These are phyloP conservation scores for Chlamydomonas urium DNA, from an alignment of 139 green algal genomes.

Conservation along the genomic window DNA sequence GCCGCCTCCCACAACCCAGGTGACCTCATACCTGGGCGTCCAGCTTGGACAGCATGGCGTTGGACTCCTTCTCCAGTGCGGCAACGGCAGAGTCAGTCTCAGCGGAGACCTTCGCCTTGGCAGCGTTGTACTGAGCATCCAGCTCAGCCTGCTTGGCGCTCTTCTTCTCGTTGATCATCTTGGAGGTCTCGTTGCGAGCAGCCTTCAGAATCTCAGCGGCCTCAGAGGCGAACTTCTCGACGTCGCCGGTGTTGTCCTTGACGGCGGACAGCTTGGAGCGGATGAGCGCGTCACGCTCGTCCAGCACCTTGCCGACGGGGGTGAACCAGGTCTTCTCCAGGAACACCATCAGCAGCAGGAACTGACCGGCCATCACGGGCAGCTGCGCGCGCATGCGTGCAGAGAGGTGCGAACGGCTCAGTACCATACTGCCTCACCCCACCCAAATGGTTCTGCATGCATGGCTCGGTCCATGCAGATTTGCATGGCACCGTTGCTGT, in stretches of 20 bases:
- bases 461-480: no score
- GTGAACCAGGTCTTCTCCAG: slow-evolving; percentile 91
- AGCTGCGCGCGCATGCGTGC: not conserved
- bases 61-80: slow-evolving; percentile 69
- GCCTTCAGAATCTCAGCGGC: slow-evolving; percentile 53
- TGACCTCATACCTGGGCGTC: slow-evolving; percentile 56
- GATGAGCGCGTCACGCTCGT: slow-evolving; percentile 76
- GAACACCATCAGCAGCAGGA: slow-evolving; percentile 89
- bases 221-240: slow-evolving; percentile 37
- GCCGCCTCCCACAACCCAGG: not conserved
- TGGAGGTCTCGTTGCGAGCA: slow-evolving; percentile 40
- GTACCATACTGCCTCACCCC: no score
- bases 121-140: slow-evolving; percentile 45
- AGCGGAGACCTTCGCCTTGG: slow-evolving; percentile 53
- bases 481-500: no score
- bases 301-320: slow-evolving; percentile 80
- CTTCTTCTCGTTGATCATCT: slow-evolving; percentile 53
- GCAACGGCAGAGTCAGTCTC: slow-evolving; percentile 57
- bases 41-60: slow-evolving; percentile 58
- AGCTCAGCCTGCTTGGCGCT: slow-evolving; percentile 56
- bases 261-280: slow-evolving; percentile 71
- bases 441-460: no score
- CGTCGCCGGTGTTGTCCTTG: slow-evolving; percentile 59
- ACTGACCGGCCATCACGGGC: slow-evolving; percentile 43
- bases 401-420: no score